A percentile compares a stretch with the other conserved stretches of the same genome.
These are phyloP conservation scores for Drechmeria coniospora DNA, from an alignment of 2,329 filamentous ascomycete genomes.

Conservation along the genomic window DNA sequence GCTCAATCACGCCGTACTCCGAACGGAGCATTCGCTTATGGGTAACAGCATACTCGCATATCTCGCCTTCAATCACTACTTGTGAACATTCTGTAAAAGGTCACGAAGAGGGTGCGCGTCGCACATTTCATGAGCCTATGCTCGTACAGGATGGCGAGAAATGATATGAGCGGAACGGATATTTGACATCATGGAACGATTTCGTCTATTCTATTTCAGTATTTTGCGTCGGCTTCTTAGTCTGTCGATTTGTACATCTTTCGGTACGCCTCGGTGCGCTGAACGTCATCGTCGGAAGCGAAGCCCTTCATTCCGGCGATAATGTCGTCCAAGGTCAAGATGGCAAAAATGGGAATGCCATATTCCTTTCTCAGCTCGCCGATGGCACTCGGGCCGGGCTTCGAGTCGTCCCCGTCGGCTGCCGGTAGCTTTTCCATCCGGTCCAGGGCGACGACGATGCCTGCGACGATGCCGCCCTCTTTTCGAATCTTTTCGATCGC, in stretches of 20 bases:
- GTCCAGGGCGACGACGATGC: slow-evolving; percentile 80
- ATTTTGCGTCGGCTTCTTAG: too few species aligned
- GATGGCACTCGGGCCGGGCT: slow-evolving; percentile 63
- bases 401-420: slow-evolving; percentile 48
- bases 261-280: slow-evolving; percentile 60
- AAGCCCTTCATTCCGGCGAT: slow-evolving; percentile 50
- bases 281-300: slow-evolving; percentile 46
- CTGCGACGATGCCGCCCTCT: slow-evolving; percentile 72
- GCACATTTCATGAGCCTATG: too few species aligned
- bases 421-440: slow-evolving; percentile 67
- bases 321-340: slow-evolving; percentile 74
- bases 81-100: too few species aligned
- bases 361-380: slow-evolving; percentile 74
- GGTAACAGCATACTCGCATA: too few species aligned
- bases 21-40: too few species aligned
- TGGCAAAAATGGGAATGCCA: slow-evolving; percentile 67
- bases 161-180: too few species aligned
- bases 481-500: slow-evolving; percentile 77
- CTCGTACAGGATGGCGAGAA: too few species aligned
- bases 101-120: too few species aligned
- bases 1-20: too few species aligned
- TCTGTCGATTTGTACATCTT: slow-evolving; percentile 46
- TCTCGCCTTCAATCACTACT: too few species aligned
- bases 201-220: too few species aligned
- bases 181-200: too few species aligned